These are phyloP conservation scores for Linum usitatissimum DNA, from an alignment of 345 rosid genomes.

Conservation along the genomic window DNA sequence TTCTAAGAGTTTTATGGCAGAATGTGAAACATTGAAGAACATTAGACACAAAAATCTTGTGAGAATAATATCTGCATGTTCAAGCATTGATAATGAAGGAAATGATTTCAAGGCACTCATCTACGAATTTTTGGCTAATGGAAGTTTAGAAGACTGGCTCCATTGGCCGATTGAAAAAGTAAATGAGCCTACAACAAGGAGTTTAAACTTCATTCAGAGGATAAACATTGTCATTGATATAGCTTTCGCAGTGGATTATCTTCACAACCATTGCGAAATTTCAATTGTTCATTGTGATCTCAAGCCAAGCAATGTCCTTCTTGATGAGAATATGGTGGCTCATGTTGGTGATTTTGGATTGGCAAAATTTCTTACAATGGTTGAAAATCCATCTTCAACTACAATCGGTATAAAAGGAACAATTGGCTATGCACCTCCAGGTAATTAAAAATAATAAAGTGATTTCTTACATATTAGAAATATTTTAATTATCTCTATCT, in stretches of 20 bases:
- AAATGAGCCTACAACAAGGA: background rate
- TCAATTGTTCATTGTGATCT: conserved; percentile 7
- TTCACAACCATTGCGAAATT: conserved; percentile 3
- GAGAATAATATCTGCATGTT: conserved; percentile 7
- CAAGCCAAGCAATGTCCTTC: conserved; percentile 6
- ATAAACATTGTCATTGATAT: conserved; percentile 8
- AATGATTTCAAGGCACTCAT: conserved; percentile 14
- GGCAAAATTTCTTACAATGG: background rate
- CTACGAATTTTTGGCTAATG: conserved; percentile 11
- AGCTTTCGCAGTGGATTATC: conserved; percentile 6
- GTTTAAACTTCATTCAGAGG: background rate
- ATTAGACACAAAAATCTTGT: conserved; percentile 14
- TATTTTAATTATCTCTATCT: no score
- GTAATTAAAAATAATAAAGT: background rate
- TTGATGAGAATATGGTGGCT: background rate
- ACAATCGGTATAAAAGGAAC: background rate
- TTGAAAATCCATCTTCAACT: background rate
- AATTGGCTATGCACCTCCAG: conserved; percentile 9
- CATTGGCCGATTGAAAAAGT: background rate
- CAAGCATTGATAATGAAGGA: conserved; percentile 11
- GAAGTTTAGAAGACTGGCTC: conserved; percentile 10
- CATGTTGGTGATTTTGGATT: conserved; percentile 15
- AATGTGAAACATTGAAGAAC: conserved; percentile 12
- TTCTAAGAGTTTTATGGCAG: conserved; percentile 15
- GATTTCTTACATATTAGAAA: background rate